These are phyloP conservation scores for Chaetomium olivaceum DNA, from an alignment of 2,329 filamentous ascomycete genomes.

Conservation along the genomic window DNA sequence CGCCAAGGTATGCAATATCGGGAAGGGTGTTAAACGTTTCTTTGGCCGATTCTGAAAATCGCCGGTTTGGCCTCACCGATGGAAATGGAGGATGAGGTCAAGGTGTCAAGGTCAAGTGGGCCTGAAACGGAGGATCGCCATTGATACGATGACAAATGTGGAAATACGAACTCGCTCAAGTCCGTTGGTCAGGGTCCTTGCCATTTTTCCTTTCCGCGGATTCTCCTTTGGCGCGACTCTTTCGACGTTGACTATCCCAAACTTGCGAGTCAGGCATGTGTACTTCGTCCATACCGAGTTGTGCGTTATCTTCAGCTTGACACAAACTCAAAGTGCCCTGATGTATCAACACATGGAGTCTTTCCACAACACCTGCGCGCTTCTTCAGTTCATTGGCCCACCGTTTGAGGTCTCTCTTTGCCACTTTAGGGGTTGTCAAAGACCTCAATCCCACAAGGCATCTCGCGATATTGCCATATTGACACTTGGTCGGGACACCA, in stretches of 20 bases:
- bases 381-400: background rate
- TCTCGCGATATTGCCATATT: background rate
- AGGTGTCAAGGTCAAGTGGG: background rate
- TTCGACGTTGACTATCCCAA: too few relatives aligned
- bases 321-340: too few relatives aligned
- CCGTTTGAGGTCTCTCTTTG: background rate
- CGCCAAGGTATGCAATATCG: background rate
- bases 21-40: background rate
- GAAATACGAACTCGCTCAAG: background rate
- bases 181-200: background rate
- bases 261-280: too few relatives aligned
- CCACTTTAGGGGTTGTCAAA: background rate
- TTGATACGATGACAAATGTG: constrained; percentile 11
- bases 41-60: background rate
- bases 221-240: background rate
- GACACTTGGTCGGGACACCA: background rate
- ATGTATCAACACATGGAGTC: too few relatives aligned
- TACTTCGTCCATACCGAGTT: too few relatives aligned
- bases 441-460: background rate
- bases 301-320: too few relatives aligned
- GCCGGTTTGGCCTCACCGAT: background rate
- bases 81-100: background rate
- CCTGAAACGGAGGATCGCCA: background rate
- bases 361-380: background rate
- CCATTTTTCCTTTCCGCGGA: background rate